phyloP scores from a whole-genome alignment of 441 rosid genomes.

The Cnidoscolus chayamansa region DNA sequence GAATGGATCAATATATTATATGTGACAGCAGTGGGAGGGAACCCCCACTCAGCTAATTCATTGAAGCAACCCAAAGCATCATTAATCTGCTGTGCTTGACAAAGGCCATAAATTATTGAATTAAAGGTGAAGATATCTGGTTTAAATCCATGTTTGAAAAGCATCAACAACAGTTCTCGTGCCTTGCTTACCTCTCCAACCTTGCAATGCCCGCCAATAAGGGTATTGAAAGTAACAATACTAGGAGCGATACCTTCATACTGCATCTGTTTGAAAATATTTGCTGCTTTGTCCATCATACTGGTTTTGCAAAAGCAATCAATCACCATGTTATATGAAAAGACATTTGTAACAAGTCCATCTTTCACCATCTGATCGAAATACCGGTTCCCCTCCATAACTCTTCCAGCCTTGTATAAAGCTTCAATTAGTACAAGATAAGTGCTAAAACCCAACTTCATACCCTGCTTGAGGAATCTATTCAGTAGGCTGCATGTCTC shows the following conservation, averaged over 20 bases:
- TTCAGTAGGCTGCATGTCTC: constrained; percentile 62
- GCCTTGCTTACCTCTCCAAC: constrained; percentile 45
- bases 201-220: constrained; percentile 54
- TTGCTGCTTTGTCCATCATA: constrained; percentile 47
- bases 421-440: constrained; percentile 62
- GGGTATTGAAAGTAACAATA: constrained; percentile 77
- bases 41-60: constrained; percentile 80
- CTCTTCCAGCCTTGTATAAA: constrained; percentile 45
- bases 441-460: constrained; percentile 49
- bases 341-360: constrained; percentile 47
- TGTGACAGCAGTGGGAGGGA: constrained; percentile 60
- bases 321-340: constrained; percentile 64
- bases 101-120: constrained; percentile 69
- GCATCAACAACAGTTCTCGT: constrained; percentile 42
- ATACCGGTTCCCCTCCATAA: constrained; percentile 48
- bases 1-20: constrained; percentile 63
- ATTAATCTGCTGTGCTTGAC: constrained; percentile 48
- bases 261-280: constrained; percentile 50
- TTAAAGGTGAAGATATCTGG: constrained; percentile 80
- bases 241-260: constrained; percentile 53
- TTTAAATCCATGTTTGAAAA: constrained; percentile 49
- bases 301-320: constrained; percentile 71
- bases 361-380: constrained; percentile 42
- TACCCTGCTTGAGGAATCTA: constrained; percentile 43
- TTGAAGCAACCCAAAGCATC: constrained; percentile 77